Base-by-base conservation (phyloP, 2,329 filamentous ascomycete species). In the Fusarium poae region DNA sequence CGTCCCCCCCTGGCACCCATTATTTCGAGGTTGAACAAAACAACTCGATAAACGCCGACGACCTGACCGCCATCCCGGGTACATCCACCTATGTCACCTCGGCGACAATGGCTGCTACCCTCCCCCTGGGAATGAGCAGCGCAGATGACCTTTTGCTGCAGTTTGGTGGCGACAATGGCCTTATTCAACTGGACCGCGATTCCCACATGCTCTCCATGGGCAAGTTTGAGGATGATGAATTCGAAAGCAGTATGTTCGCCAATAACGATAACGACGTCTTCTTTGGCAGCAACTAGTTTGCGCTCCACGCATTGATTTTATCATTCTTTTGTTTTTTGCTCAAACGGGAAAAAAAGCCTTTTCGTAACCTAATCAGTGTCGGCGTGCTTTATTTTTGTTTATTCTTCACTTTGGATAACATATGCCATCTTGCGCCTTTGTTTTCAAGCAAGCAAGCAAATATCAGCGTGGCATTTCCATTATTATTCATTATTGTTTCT, bases 141-240 rank as follows among this genome's bases (percentile, higher is more conserved):
- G 73, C 78, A 32, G 82, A 84, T 27, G 82, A 85, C 50, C 77
- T 85, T 72, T 76, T 79, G 46, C 72, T 77, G 25, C 75, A 77
- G 32, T 86, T 84, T 62, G 80, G 79, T 21, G 76, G 79, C 57
- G 80, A 82, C 40, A 80, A 82, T 21, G 77, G 79, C 29, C 76
- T 84, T 35, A 78, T 81, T 16, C 80, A 78, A 58, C 76, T 84
- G 11, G 82, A 84, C 59, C 79, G 79, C 39, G 83, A 85, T 37
- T 74, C 82, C 30, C 81, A 77, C 74, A 81, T 85, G 80, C 77
- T 85, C 52, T 81, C 85, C 78, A 80, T 85, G 72, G 80, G 77
- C 77, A 86, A 86, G 76, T 86, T 85, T 70, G 85, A 86, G 54
- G 85, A 87, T 43, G 83, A 84, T 43, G 83, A 84, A 43, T 85